Conservation (phyloP, 1,284 basidiomycete species). For the Rhodotorula glutinis region DNA sequence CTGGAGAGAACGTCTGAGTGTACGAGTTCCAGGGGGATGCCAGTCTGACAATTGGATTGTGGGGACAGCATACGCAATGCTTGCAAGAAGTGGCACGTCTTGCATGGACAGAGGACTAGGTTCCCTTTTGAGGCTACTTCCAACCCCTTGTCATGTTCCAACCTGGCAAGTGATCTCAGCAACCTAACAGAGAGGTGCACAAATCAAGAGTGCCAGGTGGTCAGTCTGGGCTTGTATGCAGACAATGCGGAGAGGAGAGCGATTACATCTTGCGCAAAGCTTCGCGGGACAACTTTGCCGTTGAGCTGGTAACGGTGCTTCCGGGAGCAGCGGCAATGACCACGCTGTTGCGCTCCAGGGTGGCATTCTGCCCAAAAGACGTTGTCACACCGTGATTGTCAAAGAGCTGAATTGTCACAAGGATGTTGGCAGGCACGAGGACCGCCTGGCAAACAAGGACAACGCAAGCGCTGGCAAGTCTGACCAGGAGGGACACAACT, state of each 20-base stretch:
- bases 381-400: not conserved
- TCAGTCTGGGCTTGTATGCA: not conserved
- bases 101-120: not conserved
- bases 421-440: not conserved
- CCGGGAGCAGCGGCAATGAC: not conserved
- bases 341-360: not conserved
- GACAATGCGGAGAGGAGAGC: not conserved
- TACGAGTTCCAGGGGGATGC: constrained; percentile 37
- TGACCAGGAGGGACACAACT: not conserved
- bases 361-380: not conserved
- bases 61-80: constrained; percentile 14
- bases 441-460: not conserved
- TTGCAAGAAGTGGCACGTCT: not conserved
- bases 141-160: not conserved
- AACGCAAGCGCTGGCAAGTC: not conserved
- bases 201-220: constrained; percentile 1
- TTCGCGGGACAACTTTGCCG: not conserved
- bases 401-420: not conserved
- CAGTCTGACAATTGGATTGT: not conserved
- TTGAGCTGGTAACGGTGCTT: constrained; percentile 1
- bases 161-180: not conserved
- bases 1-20: constrained; percentile 50
- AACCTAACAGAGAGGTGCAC: not conserved
- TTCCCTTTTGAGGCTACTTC: not conserved
- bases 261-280: not conserved